phyloP scores from a whole-genome alignment of 2,329 filamentous ascomycete genomes.

The Chrysoporthe cubensis region DNA sequence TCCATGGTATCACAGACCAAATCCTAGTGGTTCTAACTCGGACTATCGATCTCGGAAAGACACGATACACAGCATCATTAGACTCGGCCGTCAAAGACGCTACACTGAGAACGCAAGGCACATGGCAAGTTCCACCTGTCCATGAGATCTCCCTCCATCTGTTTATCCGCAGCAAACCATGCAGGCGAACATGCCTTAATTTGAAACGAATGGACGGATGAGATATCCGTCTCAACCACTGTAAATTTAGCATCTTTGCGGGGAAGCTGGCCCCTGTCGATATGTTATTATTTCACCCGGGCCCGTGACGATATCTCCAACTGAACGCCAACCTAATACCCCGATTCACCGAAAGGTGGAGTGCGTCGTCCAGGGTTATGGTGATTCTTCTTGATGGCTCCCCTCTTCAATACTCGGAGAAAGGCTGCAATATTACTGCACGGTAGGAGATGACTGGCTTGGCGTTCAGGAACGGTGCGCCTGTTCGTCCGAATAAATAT shows the following conservation, averaged over 20 bases:
- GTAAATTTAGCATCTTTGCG: not conserved
- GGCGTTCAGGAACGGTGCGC: not conserved
- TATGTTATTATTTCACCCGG: not conserved
- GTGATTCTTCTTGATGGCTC: not conserved
- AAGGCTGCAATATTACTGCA: not conserved
- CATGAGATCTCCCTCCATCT: no score
- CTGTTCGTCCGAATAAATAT: not conserved
- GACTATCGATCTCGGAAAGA: no score
- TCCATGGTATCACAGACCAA: no score
- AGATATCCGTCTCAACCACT: no score
- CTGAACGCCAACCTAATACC: not conserved
- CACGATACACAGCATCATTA: no score
- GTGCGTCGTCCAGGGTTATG: not conserved
- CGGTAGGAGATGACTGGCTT: not conserved
- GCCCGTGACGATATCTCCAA: conserved; percentile 7
- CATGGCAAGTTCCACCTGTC: no score
- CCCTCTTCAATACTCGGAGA: conserved; percentile 11
- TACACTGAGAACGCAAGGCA: no score
- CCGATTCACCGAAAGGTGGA: not conserved
- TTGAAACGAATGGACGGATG: no score
- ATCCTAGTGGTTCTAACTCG: no score
- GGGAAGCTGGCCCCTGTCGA: conserved; percentile 13
- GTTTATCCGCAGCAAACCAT: no score
- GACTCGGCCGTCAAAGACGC: no score
- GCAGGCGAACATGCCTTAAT: no score